Base-by-base conservation (phyloP, 2,329 filamentous ascomycete genomes). In the Alternaria postmessia region DNA sequence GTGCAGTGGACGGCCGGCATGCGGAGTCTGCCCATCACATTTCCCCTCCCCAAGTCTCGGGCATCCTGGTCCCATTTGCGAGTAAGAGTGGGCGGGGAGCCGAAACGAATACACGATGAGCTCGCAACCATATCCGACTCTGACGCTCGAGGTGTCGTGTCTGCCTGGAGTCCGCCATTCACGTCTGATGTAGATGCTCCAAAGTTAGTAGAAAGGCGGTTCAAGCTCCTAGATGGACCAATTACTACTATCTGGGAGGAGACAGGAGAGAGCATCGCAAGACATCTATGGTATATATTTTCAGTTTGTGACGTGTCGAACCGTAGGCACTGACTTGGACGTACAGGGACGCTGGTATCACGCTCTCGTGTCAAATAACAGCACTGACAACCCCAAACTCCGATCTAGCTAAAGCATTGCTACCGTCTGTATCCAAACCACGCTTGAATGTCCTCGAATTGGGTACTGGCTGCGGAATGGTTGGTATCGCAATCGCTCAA, bases 241-340 rank as follows among this genome's bases (percentile, higher is more conserved):
- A 71, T 71, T 5, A 67, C 88, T 9, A 75, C 76, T 34, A 85
- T 91, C 44, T 88, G 86, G 81, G 89, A 92, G 73, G 89, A 91
- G 69, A 90, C 88, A 0, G 89, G 89, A 4, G 89, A 92, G 70
- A 90, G 88, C 72, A 91, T 92, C 69, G 89, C 89, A 6, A 81
- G 88, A 42, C 89, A 92, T 78, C 82, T 91, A 49, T 92, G 89
- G 89, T 89, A 81, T 53, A 34, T 3, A 20, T 42, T 8, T 22
- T 30, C 26, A 42, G 14, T 16, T 7, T 16, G 39, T 24, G 11
- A 42, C 1, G 20, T 24, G 11, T 16, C 4, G 20, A 24, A 22
- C 39, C 39, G 68, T 34, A 22, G 11, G 46, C 24, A 22, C 7
- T 24, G 7, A 18, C 36, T 47, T 7, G 7, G 22, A 36, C 22